These are phyloP conservation scores for Fusarium tuaranense DNA, from an alignment of 2,329 filamentous ascomycete species.

Conservation along the genomic window DNA sequence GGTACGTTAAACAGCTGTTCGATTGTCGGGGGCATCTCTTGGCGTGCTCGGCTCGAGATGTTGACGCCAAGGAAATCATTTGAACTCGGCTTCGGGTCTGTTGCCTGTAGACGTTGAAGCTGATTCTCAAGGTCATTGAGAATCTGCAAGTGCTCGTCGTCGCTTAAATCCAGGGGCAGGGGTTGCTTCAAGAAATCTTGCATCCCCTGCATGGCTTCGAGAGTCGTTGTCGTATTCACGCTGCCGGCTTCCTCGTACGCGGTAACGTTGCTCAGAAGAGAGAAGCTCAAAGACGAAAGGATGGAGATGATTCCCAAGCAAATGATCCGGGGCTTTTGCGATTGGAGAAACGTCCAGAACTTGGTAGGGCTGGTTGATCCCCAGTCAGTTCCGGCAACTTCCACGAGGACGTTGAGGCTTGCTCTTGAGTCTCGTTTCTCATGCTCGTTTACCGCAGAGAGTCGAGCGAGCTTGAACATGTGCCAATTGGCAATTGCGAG, in stretches of 20 bases:
- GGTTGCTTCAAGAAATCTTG: slow-evolving; percentile 2
- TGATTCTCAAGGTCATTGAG: neutral
- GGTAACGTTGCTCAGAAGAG: slow-evolving; percentile 20
- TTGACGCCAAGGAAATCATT: slow-evolving; percentile 14
- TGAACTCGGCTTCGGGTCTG: neutral
- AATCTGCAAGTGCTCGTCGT: neutral
- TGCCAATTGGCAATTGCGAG: slow-evolving; percentile 26
- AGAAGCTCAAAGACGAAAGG: slow-evolving; percentile 25
- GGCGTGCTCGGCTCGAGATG: slow-evolving; percentile 1
- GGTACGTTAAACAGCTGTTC: slow-evolving; percentile 12
- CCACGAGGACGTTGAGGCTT: slow-evolving; percentile 29
- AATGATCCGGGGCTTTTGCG: slow-evolving; percentile 21
- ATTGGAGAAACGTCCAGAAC: slow-evolving; percentile 23
- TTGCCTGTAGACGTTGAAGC: neutral
- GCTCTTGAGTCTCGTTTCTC: slow-evolving; percentile 16
- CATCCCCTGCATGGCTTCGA: slow-evolving; percentile 23
- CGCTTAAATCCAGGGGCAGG: neutral
- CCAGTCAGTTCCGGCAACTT: slow-evolving; percentile 29
- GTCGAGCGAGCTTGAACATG: slow-evolving; percentile 32
- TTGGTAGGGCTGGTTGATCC: slow-evolving; percentile 30
- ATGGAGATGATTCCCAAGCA: slow-evolving; percentile 18
- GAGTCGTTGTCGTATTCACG: slow-evolving; percentile 1
- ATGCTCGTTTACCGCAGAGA: slow-evolving; percentile 31
- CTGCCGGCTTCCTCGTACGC: slow-evolving; percentile 21
- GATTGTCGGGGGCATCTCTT: neutral